Evolutionary conservation across 2,329 filamentous ascomycete species (phyloP), one percentile per base, ranked within the genome.

Genomic region (Alternaria ventricosa): DNA sequence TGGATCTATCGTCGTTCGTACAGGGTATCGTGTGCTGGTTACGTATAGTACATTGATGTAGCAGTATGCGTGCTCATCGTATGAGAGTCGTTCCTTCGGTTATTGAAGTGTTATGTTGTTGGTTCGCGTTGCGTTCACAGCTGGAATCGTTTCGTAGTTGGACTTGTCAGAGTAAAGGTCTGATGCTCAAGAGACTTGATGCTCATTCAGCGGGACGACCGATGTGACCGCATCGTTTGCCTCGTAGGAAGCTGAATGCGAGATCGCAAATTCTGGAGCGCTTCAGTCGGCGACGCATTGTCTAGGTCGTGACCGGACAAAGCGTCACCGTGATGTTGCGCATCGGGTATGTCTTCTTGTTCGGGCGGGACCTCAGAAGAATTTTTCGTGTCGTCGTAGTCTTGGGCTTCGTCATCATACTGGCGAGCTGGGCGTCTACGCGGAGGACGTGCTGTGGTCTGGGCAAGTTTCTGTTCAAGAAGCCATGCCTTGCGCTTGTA

Each of bases 401-500:
- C 36, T 43, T 54, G 43, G 8, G 50, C 18, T 10, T 43, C 28
- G 18, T 15, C n/a, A 41, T 61, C 33, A 6, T 44, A 30, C 8
- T 55, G 50, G 22, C 46, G 12, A 20, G 28, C 25, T 15, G 11
- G 6, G 20, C 9, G 55, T n/a, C n/a, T 50, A 30, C 45, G 25
- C 20, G 28, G 36, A 25, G 50, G 23, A 55, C 18, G 50, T 43
- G 41, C 58, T 3, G 33, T 53, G 15, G 36, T 56, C 49, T 54
- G 41, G 20, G 65, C 59, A 9, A 65, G 59, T 25, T 67, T 58
- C 18, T 61, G 55, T 23, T 65, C 61, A 10, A 64, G 58, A 13
- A 58, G 41, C 44, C 57, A 61, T 8, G 33, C 58, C 27, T 58
- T 66, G 22, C 61, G 61, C 43, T 65, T 70, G 53, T 61, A 65